Evolutionary conservation across 1,139 yeast genomes (phyloP).

Genomic region (Diutina siamensis): DNA sequence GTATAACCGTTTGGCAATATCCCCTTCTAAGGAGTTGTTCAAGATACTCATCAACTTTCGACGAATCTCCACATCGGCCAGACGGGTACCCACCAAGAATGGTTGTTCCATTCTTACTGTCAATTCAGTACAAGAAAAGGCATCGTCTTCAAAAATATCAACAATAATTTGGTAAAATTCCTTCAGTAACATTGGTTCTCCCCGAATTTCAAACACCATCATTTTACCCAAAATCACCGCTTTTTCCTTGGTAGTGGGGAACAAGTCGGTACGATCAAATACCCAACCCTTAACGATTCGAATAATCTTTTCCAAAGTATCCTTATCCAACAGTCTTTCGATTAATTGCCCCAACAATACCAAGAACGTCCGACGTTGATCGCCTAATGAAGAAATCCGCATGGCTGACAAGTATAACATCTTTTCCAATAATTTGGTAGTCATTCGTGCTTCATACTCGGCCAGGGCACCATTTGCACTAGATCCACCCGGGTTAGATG

Average conservation of each 20-base stretch:
- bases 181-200: constrained; percentile 69
- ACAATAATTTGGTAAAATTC: constrained; percentile 80
- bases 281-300: constrained; percentile 83
- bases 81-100: constrained; percentile 83
- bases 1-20: constrained; percentile 66
- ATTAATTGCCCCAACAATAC: constrained; percentile 81
- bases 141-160: constrained; percentile 76
- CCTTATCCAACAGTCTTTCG: constrained; percentile 76
- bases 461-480: constrained; percentile 14
- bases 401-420: constrained; percentile 67
- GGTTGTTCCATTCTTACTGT: constrained; percentile 97
- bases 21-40: constrained; percentile 69
- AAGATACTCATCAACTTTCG: constrained; percentile 71
- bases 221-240: constrained; percentile 90
- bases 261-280: constrained; percentile 67
- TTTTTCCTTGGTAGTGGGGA: constrained; percentile 93
- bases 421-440: constrained; percentile 65
- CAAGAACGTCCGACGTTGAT: constrained; percentile 81
- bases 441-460: constrained; percentile 67
- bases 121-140: constrained; percentile 73
- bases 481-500: constrained; percentile 3
- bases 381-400: constrained; percentile 79
- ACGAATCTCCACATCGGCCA: constrained; percentile 67
- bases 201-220: constrained; percentile 86
- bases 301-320: constrained; percentile 64